Percentiles rank a stretch among this genome's conserved stretches.
Evolutionary conservation across 305 asterid species (phyloP).

Genomic region (Solanum hybrid): DNA sequence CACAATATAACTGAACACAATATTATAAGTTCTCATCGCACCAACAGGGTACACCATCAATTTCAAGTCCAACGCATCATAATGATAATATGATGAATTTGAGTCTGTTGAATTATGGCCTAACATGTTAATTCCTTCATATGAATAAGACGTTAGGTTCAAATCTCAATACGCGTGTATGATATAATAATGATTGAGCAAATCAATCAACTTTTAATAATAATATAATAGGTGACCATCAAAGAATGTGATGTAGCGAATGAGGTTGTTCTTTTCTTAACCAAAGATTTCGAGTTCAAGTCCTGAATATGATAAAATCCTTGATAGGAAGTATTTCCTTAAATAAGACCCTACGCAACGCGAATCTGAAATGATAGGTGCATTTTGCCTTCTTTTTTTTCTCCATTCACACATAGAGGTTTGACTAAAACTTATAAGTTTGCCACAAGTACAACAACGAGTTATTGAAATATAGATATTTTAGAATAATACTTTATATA

Average conservation of each 20-base stretch:
- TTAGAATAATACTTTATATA: neutral
- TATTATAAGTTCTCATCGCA: neutral
- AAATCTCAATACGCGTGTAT: neutral
- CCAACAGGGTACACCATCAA: no score
- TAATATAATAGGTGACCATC: neutral
- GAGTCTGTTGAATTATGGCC: neutral
- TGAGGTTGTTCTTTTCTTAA: fast-evolving
- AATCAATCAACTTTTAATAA: neutral
- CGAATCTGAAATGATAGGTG: neutral
- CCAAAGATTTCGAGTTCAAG: fast-evolving
- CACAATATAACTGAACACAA: neutral
- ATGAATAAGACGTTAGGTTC: no score
- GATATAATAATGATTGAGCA: neutral
- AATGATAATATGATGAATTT: neutral
- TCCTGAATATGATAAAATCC: no score
- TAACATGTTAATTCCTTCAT: neutral
- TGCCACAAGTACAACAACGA: neutral
- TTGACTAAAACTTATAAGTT: neutral
- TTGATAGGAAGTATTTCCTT: no score
- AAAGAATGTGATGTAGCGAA: no score
- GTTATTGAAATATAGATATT: neutral
- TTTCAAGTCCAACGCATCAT: neutral
- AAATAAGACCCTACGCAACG: fast-evolving
- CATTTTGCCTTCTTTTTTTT: neutral
- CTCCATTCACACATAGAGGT: neutral